phyloP scores from a whole-genome alignment of 2,329 filamentous ascomycete genomes.

The Cordyceps farinosa region DNA sequence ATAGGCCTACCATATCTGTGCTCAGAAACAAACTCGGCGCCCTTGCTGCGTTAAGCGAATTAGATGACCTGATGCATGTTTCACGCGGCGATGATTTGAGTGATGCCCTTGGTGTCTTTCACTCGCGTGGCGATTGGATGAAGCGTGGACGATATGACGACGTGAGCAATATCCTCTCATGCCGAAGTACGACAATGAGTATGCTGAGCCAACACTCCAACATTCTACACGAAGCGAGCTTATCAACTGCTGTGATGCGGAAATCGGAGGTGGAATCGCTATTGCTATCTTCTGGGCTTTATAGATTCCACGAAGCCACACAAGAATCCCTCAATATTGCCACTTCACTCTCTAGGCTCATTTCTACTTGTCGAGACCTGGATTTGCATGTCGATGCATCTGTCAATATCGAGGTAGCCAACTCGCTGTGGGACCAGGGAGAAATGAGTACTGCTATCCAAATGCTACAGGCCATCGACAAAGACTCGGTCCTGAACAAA shows the following conservation, averaged over 20 bases:
- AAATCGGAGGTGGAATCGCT: constrained; percentile 74
- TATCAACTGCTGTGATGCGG: constrained; percentile 62
- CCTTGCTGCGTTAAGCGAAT: constrained; percentile 72
- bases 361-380: constrained; percentile 64
- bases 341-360: constrained; percentile 75
- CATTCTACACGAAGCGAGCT: constrained; percentile 57
- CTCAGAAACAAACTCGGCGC: constrained; percentile 56
- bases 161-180: constrained; percentile 75
- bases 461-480: constrained; percentile 74
- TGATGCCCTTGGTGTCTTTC: constrained; percentile 60
- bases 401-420: constrained; percentile 77
- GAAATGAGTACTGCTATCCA: constrained; percentile 85
- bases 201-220: constrained; percentile 68
- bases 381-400: constrained; percentile 74
- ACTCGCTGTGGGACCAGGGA: constrained; percentile 89
- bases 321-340: constrained; percentile 86
- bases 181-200: constrained; percentile 77
- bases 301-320: constrained; percentile 73
- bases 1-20: constrained; percentile 44
- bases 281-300: constrained; percentile 69
- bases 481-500: constrained; percentile 55
- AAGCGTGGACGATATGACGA: constrained; percentile 74
- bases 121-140: constrained; percentile 72
- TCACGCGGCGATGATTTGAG: constrained; percentile 57
- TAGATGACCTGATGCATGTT: constrained; percentile 71